Evolutionary conservation across 106 monocot genomes (phyloP).

Genomic region (Phalaenopsis aphrodite): DNA sequence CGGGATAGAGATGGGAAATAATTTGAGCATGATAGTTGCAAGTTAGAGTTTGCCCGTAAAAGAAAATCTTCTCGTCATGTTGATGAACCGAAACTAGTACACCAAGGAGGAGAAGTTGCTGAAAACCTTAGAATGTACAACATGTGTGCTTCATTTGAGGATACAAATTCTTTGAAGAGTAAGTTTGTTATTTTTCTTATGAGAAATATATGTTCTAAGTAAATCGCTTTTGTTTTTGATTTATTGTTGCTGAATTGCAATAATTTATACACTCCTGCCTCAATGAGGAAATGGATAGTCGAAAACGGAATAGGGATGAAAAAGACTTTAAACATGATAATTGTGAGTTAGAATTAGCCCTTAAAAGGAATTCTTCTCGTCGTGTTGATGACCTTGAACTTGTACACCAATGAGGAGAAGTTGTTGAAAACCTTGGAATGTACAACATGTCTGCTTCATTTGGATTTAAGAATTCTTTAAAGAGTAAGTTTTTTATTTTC

Average conservation of each 20-base stretch:
- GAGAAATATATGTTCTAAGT: neutral
- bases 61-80: constrained; percentile 48
- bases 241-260: neutral
- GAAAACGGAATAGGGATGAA: too few relatives aligned
- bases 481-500: too few relatives aligned
- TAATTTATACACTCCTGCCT: neutral
- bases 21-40: constrained; percentile 56
- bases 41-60: constrained; percentile 33
- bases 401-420: too few relatives aligned
- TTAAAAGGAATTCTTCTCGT: too few relatives aligned
- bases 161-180: constrained; percentile 82
- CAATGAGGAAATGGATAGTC: too few relatives aligned
- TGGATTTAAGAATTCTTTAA: too few relatives aligned
- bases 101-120: constrained; percentile 37
- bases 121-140: constrained; percentile 51
- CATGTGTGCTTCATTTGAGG: constrained; percentile 60
- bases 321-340: too few relatives aligned
- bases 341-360: too few relatives aligned
- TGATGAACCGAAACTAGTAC: constrained; percentile 37
- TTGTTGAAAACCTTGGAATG: too few relatives aligned
- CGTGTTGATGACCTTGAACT: too few relatives aligned
- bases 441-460: too few relatives aligned
- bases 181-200: constrained; percentile 12
- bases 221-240: neutral
- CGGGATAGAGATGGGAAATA: constrained; percentile 66